Evolutionary conservation across 2,329 filamentous ascomycete genomes (phyloP).

Genomic region (Beauveria caledonica): DNA sequence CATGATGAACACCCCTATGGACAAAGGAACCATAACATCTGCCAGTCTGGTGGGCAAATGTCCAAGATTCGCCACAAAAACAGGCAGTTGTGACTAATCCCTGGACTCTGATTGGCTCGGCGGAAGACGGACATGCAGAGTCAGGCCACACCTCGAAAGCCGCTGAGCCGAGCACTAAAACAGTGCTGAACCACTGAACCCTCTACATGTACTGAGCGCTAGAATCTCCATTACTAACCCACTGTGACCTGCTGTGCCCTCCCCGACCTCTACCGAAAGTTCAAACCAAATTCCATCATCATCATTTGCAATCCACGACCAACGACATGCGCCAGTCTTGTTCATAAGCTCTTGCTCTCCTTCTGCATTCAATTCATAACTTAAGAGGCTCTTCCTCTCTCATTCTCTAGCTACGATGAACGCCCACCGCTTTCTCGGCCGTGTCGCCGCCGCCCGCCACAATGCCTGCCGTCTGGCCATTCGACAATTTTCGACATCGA

Average conservation of each 20-base stretch:
- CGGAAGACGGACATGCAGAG: constrained; percentile 22
- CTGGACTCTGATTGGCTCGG: constrained; percentile 29
- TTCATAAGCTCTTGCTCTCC: not conserved
- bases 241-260: not conserved
- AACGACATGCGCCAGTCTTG: not conserved
- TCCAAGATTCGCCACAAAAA: constrained; percentile 4
- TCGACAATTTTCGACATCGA: constrained; percentile 35
- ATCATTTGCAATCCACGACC: not conserved
- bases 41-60: not conserved
- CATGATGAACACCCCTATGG: not conserved
- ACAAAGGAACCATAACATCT: not conserved
- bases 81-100: constrained; percentile 23
- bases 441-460: constrained; percentile 31
- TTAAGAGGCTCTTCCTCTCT: constrained; percentile 13
- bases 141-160: constrained; percentile 21
- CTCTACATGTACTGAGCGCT: not conserved
- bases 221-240: constrained; percentile 7
- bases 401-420: constrained; percentile 31
- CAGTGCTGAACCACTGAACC: not conserved
- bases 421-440: constrained; percentile 31
- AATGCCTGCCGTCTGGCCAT: constrained; percentile 28
- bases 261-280: not conserved
- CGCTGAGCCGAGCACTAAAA: constrained; percentile 19
- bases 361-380: not conserved
- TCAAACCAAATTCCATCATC: constrained; percentile 4